phyloP scores from a whole-genome alignment of 1,284 basidiomycete genomes.

The Irpex lacteus region DNA sequence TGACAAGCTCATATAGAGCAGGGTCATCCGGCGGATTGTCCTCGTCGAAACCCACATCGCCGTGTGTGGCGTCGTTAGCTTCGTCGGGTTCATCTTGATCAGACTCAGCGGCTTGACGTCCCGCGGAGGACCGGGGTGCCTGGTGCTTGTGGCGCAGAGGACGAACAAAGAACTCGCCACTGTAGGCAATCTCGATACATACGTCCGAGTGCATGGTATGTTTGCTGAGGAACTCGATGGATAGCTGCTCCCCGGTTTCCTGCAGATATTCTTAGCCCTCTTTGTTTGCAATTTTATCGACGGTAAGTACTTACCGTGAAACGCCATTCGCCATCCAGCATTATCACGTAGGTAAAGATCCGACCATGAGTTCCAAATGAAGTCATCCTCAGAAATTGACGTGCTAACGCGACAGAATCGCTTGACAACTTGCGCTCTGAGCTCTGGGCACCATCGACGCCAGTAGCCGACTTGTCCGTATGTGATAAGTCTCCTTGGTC shows the following conservation, averaged over 20 bases:
- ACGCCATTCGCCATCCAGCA: slow-evolving; percentile 41
- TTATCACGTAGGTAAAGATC: slow-evolving; percentile 46
- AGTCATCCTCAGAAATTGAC: slow-evolving; percentile 41
- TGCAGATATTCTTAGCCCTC: background rate
- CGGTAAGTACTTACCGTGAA: slow-evolving; percentile 33
- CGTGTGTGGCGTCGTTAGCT: slow-evolving; percentile 5
- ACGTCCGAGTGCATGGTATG: slow-evolving; percentile 52
- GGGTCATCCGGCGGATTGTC: slow-evolving; percentile 29
- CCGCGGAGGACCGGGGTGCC: background rate
- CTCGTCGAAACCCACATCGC: slow-evolving; percentile 3
- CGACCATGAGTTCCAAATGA: slow-evolving; percentile 40
- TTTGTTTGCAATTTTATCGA: background rate
- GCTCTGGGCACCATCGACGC: background rate
- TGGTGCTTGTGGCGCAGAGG: slow-evolving; percentile 15
- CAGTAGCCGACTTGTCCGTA: slow-evolving; percentile 15
- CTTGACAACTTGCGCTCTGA: background rate
- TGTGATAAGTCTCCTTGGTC: slow-evolving; percentile 3
- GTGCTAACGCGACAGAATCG: slow-evolving; percentile 28
- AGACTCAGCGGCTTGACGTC: background rate
- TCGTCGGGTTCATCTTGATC: slow-evolving; percentile 4
- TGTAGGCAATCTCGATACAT: slow-evolving; percentile 34
- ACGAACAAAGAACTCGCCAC: slow-evolving; percentile 37
- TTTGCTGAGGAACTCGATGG: slow-evolving; percentile 45
- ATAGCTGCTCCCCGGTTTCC: slow-evolving; percentile 48
- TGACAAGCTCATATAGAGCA: slow-evolving; percentile 42